phyloP scores from a whole-genome alignment of 495 filamentous ascomycete species.

The Friedmanniomyces simplex region DNA sequence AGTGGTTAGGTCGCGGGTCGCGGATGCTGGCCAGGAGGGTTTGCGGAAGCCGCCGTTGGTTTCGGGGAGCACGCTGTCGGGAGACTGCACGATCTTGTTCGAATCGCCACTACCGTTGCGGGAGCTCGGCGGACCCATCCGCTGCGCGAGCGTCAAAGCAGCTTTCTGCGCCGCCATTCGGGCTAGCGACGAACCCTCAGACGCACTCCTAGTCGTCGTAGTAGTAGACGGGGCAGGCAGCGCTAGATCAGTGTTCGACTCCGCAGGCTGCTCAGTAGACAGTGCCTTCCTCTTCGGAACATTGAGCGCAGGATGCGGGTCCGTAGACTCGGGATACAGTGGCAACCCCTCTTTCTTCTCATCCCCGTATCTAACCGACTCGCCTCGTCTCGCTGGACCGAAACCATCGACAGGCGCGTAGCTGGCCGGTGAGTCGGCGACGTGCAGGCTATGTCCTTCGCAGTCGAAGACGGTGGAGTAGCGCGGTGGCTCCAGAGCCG shows the following conservation, averaged over 20 bases:
- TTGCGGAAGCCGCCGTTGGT: conserved; percentile 20
- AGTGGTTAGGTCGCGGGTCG: conserved; percentile 10
- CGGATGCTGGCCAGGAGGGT: conserved; percentile 26
- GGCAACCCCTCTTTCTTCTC: conserved; percentile 10
- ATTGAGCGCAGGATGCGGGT: conserved; percentile 22
- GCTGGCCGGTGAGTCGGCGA: conserved; percentile 27
- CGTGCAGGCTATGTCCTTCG: conserved; percentile 9
- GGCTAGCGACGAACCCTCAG: conserved; percentile 6
- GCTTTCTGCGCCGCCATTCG: conserved; percentile 9
- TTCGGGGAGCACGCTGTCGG: background rate
- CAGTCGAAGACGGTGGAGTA: conserved; percentile 24
- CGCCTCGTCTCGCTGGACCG: conserved; percentile 16
- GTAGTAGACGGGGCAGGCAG: background rate
- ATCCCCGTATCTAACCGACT: conserved; percentile 16
- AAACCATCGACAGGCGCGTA: conserved; percentile 29
- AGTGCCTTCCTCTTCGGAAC: conserved; percentile 34
- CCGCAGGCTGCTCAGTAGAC: conserved; percentile 21
- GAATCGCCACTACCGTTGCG: background rate
- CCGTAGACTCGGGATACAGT: background rate
- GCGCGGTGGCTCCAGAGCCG: conserved; percentile 22
- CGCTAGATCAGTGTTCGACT: background rate
- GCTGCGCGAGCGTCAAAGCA: conserved; percentile 1
- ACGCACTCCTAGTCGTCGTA: conserved; percentile 5
- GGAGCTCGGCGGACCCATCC: background rate
- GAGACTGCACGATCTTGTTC: background rate